Base-by-base conservation (phyloP, 2,329 filamentous ascomycete species). In the Sclerotinia sclerotiorum region DNA sequence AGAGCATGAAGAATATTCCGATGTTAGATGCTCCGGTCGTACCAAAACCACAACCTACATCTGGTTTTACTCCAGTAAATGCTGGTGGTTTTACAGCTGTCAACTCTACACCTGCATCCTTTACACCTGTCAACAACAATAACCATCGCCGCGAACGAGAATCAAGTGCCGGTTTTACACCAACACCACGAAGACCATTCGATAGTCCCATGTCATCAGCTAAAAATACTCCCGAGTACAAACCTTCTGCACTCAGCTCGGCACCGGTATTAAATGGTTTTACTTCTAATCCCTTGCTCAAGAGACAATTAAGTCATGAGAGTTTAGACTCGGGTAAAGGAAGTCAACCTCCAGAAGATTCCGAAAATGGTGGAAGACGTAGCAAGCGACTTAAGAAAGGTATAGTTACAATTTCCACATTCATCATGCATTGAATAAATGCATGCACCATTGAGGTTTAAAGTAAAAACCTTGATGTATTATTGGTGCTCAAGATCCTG, bases 321-420 rank as follows among this genome's bases (percentile, higher is more conserved):
- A 83, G 80, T 72, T 65, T 80, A 8, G 75, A 78, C 60, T 78
- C 76, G 13, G 71, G 75, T 65, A 76, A 76, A 58, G 72, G 69
- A 13, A 74, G 72, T 66, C 73, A 74, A 69, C 73, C 74, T 68
- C 69, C 73, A 63, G 75, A 79, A 70, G 72, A 93, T 65, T 79
- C 79, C 1, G 90, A 93, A 62, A 83, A 82, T 73, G 86, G 86
- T 70, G 92, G 90, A 72, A 87, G 95, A 71, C 89, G 94, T 69
- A 97, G 94, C 79, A 99, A 99, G 81, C 88, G 95, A 55, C 84
- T 97, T 17, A 97, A 95, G 79, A 97, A 96, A 84, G 89, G 89
- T 90, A 83, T 76, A 85, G 73, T 64, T 42, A 51, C 67, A n/a
- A 66, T 56, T 58, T 27, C 55, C 54, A 52, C 39, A 35, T 42